Evolutionary conservation across 768 basidiomycete genomes (phyloP), one percentile per base, ranked within the genome.

Genomic region (Agrocybe chaxingu): DNA sequence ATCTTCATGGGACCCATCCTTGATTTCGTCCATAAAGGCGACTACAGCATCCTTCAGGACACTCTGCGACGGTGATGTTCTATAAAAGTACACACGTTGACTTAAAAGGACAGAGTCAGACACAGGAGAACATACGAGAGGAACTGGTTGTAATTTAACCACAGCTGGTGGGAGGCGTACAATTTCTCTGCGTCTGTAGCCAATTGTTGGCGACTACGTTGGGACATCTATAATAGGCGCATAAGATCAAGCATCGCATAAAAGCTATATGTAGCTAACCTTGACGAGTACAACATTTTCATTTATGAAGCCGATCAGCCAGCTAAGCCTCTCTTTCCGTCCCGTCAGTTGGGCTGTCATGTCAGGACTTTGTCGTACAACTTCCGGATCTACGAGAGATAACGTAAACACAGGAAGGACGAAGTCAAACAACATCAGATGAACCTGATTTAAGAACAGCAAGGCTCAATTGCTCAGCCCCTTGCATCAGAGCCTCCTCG

Each of bases 261-360:
- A 29, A 33, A 19, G 11, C 16, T 11, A 18, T n/a, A 19, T 10
- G 29, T 54, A 13, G 50, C 69, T 56, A 31, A 89, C 92, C 76
- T 89, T 92, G 35, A 71, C 72, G 33, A 95, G 71, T 4, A 86
- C 85, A 0, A 80, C 85, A 64, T 96, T 96, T 46, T 90, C 85
- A 40, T 92, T 89, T 60, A 97, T 89, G 64, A 93, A 96, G 19
- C 77, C 78, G 57, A 96, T 89, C n/a, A 98, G 74, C 77, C 89
- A 92, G 47, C 81, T 83, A 29, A 95, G 70, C 34, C 90, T 74
- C 48, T 87, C 83, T 60, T 86, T 86, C 29, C 91, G 80, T 36
- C 81, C 82, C 4, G 76, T 77, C 55, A 98, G 67, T 62, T 95
- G 93, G 1, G 84, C 76, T 11, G 82, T 82, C 37, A 96, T 71